A percentile compares a stretch with the other conserved stretches of the same genome.
phyloP scores from a whole-genome alignment of 2,329 filamentous ascomycete genomes.

The Botrytis paeoniae region DNA sequence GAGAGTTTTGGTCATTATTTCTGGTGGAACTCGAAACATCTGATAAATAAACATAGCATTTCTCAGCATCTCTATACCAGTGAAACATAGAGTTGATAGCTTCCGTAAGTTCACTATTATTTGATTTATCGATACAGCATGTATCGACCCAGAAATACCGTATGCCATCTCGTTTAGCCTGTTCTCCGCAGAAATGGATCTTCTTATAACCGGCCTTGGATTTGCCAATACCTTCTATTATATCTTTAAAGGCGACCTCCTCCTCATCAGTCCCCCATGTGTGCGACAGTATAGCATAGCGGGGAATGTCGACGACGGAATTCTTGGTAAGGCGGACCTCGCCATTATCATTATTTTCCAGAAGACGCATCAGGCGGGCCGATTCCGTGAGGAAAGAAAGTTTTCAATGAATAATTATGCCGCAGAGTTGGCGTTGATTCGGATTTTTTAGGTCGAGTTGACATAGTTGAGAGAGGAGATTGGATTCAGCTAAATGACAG shows the following conservation, averaged over 20 bases:
- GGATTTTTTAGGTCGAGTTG: no score
- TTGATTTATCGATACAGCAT: conserved; percentile 12
- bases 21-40: not conserved
- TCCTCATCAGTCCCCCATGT: not conserved
- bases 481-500: no score
- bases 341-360: no score
- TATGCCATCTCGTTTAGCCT: conserved; percentile 6
- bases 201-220: not conserved
- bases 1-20: not conserved
- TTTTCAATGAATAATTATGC: no score
- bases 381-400: no score
- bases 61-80: not conserved
- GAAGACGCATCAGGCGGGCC: no score
- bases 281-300: conserved; percentile 5
- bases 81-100: not conserved
- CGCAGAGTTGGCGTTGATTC: no score
- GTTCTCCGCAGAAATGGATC: not conserved
- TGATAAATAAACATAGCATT: not conserved
- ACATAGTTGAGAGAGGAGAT: no score
- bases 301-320: no score
- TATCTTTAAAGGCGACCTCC: conserved; percentile 1
- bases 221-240: not conserved
- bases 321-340: no score
- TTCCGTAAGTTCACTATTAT: not conserved
- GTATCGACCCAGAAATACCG: conserved; percentile 7